Conservation (phyloP, 805 yeast genomes). For the Sugiyamaella qingdaonensis region DNA sequence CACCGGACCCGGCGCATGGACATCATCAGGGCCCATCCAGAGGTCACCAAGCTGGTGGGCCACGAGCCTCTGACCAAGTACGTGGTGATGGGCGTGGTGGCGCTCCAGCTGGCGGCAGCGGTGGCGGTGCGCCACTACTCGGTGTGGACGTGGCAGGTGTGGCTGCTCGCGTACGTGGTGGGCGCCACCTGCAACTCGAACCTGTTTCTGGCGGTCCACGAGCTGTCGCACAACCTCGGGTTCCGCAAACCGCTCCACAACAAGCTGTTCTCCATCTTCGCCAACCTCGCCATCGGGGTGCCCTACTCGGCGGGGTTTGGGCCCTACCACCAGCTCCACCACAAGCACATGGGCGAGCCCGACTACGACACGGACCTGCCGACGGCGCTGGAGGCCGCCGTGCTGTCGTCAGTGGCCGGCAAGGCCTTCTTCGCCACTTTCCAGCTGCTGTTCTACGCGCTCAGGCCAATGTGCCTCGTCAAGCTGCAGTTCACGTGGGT, state of each 20-base stretch:
- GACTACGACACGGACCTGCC: constrained; percentile 85
- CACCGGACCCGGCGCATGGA: constrained; percentile 69
- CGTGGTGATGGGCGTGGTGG: constrained; percentile 60
- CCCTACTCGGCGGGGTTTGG: constrained; percentile 87
- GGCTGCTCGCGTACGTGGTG: constrained; percentile 63
- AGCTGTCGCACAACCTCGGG: constrained; percentile 76
- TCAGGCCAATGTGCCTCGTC: constrained; percentile 84
- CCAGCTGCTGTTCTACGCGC: constrained; percentile 84
- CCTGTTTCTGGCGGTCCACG: constrained; percentile 82
- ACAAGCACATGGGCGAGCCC: constrained; percentile 84
- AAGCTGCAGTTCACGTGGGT: constrained; percentile 68
- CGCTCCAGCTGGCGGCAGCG: constrained; percentile 63
- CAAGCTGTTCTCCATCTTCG: constrained; percentile 68
- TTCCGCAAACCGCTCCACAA: constrained; percentile 76
- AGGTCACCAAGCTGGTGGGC: constrained; percentile 75
- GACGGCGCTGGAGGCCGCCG: constrained; percentile 66
- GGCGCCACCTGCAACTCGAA: constrained; percentile 89
- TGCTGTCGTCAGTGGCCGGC: constrained; percentile 74
- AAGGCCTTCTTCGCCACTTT: constrained; percentile 87
- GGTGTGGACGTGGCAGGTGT: constrained; percentile 50
- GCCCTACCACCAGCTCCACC: constrained; percentile 89
- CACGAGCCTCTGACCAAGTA: constrained; percentile 84
- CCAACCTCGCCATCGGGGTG: constrained; percentile 82
- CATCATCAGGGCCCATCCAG: constrained; percentile 72
- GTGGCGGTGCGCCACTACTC: constrained; percentile 53